Evolutionary conservation across 208 protist genomes (phyloP), one percentile per base, ranked within the genome.

Genomic region (Herpetomonas muscarum): DNA sequence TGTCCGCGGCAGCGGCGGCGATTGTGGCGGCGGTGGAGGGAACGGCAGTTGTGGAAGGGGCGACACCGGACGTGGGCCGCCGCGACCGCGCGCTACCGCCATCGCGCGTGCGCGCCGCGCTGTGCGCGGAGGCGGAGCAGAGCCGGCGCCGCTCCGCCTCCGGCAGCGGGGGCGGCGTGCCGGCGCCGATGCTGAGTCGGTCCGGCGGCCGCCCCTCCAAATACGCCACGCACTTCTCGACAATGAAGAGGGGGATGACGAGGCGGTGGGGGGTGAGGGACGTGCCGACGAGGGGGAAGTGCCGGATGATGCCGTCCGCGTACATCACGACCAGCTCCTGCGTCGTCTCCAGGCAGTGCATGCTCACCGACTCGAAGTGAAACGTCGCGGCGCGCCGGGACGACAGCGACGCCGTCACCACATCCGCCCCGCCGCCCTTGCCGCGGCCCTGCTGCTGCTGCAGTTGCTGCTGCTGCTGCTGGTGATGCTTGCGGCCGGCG

Each of bases 301-400:
- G 80, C 28, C 84, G 74, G 58, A 85, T 60, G 52, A 92, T 37
- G 41, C 84, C 84, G 49, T 92, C 84, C 30, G 78, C 75, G 65
- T 92, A 92, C 41, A 73, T 55, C 25, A 82, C 84, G 42, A 85
- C 41, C 30, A 92, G 47, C 65, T 92, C 84, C 52, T 92, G 74
- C 34, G 72, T 50, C 29, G 59, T 55, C 22, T 80, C 72, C 1
- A 80, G 62, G 50, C 70, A 88, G 55, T 85, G 64, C 57, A 92
- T 70, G 17, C 55, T 57, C 39, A 86, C 55, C 17, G 78, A 75
- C 61, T 85, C 78, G 29, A 64, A 41, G 58, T 92, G 84, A 32
- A 83, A 81, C 41, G 62, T 69, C 46, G 51, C 57, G 47, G 32
- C 49, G 36, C 29, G 44, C 53, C 22, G 30, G 64, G 25, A 42